phyloP scores from a whole-genome alignment of 2,329 filamentous ascomycete genomes.

The Diaporthe nobilis region DNA sequence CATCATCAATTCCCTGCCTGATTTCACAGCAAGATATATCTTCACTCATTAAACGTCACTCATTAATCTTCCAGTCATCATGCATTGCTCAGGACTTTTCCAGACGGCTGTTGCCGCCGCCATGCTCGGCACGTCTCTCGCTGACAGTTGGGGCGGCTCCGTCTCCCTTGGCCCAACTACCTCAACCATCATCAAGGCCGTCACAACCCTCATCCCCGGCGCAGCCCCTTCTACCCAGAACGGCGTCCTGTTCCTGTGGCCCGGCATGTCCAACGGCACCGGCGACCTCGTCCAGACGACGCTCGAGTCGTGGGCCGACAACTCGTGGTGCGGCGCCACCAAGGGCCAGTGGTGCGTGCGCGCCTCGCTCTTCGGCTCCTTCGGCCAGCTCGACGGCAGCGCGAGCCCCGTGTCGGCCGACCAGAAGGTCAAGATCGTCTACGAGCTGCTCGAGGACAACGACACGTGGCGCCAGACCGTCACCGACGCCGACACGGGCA shows the following conservation, averaged over 20 bases:
- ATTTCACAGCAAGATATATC: background rate
- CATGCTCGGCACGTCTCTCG: background rate
- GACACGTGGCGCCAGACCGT: constrained; percentile 48
- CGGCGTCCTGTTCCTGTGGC: constrained; percentile 58
- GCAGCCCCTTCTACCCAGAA: constrained; percentile 53
- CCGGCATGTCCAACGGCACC: constrained; percentile 61
- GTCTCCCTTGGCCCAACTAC: constrained; percentile 39
- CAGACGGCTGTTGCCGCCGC: constrained; percentile 6
- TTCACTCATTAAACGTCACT: constrained; percentile 1
- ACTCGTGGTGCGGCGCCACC: constrained; percentile 57
- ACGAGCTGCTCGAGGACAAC: constrained; percentile 45
- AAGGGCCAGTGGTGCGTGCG: constrained; percentile 57
- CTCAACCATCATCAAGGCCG: constrained; percentile 52
- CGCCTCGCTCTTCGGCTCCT: constrained; percentile 56
- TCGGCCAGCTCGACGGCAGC: constrained; percentile 54
- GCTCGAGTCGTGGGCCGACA: constrained; percentile 56
- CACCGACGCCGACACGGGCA: constrained; percentile 54
- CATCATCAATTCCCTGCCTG: background rate
- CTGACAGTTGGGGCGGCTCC: constrained; percentile 35
- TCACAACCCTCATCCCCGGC: constrained; percentile 58
- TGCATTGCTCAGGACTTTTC: constrained; percentile 15
- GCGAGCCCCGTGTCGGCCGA: constrained; percentile 30
- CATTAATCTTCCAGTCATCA: background rate
- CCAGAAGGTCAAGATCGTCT: constrained; percentile 44
- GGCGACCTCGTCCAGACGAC: constrained; percentile 59